These are phyloP conservation scores for Jackrogersella multiformis DNA, from an alignment of 495 filamentous ascomycete species.

Conservation along the genomic window DNA sequence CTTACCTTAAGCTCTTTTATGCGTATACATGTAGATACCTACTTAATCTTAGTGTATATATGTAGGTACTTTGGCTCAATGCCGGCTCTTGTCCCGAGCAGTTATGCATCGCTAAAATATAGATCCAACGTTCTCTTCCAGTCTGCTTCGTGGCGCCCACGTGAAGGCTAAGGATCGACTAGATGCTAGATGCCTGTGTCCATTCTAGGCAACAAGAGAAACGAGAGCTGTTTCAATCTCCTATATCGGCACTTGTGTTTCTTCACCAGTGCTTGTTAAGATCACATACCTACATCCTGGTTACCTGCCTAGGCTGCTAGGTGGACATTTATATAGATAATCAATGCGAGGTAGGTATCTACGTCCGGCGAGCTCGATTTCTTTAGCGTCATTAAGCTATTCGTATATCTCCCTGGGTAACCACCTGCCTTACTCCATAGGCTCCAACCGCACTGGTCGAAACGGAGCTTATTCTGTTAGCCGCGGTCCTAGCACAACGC, in stretches of 20 bases:
- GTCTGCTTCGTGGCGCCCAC: constrained; percentile 6
- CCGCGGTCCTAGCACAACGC: neutral
- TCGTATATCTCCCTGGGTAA: neutral
- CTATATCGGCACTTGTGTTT: constrained; percentile 19
- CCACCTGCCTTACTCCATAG: too few species aligned
- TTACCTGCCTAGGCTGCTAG: too few species aligned
- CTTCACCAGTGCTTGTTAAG: neutral
- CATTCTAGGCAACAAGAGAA: neutral
- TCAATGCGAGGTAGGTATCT: too few species aligned
- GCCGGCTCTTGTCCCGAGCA: neutral
- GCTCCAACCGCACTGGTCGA: neutral
- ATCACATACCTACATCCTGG: too few species aligned
- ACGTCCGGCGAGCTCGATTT: too few species aligned
- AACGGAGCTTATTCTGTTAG: neutral
- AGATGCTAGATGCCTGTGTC: neutral
- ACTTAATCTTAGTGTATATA: too few species aligned
- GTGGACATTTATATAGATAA: too few species aligned
- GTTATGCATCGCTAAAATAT: neutral
- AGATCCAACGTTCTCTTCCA: constrained; percentile 7
- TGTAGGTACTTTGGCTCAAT: neutral
- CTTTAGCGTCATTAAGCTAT: too few species aligned
- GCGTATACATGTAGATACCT: neutral
- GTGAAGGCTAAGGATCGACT: neutral
- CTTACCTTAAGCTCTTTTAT: neutral
- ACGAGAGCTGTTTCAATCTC: constrained; percentile 1